Evolutionary conservation across 345 rosid species (phyloP).

Genomic region (sweet orange (Citrus sinensis)): DVS_A1.0 CM039165.1:33008501-33009000

Average conservation of each 20-base stretch:
- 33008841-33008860: slow-evolving; percentile 11
- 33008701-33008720: background rate
- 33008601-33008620: background rate
- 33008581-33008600: background rate
- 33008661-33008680: background rate
- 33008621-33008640: background rate
- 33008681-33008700: background rate
- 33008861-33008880: background rate
- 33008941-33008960: background rate
- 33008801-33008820: slow-evolving; percentile 18
- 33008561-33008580: background rate
- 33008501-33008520: background rate
- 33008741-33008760: slow-evolving; percentile 46
- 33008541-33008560: background rate
- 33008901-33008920: background rate
- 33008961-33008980: background rate
- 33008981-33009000: slow-evolving; percentile 8
- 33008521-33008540: background rate
- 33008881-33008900: background rate
- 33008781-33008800: slow-evolving; percentile 24
- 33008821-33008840: background rate
- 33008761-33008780: slow-evolving; percentile 29
- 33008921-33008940: background rate
- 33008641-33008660: background rate
- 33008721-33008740: slow-evolving; percentile 32